Evolutionary conservation across 495 filamentous ascomycete genomes (phyloP).

Genomic region (Sabuloglossum arenarium): DNA sequence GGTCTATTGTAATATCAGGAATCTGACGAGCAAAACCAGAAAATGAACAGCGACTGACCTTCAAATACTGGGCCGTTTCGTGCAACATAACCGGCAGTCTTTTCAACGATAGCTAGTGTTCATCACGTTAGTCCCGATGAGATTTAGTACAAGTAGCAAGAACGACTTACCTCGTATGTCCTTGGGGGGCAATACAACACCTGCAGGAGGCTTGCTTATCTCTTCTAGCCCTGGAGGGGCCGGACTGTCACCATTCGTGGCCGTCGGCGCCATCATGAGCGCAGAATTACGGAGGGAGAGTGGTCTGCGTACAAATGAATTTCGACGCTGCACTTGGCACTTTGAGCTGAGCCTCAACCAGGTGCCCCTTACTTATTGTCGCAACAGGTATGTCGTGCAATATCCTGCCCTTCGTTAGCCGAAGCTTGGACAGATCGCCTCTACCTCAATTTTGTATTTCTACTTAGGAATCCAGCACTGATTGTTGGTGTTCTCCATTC

Average conservation of each 20-base stretch:
- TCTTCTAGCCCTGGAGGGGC: conserved; percentile 24
- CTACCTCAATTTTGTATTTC: neutral
- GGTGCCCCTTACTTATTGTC: neutral
- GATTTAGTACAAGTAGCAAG: neutral
- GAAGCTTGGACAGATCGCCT: conserved; percentile 1
- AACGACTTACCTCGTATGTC: conserved; percentile 43
- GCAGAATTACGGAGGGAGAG: neutral
- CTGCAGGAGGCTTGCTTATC: conserved; percentile 53
- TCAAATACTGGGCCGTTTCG: conserved; percentile 70
- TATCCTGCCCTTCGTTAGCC: neutral
- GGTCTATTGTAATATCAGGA: conserved; percentile 26
- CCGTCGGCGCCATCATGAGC: conserved; percentile 27
- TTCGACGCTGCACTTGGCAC: neutral
- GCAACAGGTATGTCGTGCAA: too few relatives aligned
- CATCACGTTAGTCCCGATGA: neutral
- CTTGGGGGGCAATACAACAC: conserved; percentile 66
- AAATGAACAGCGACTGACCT: conserved; percentile 24
- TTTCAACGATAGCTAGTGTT: conserved; percentile 52
- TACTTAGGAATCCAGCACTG: neutral
- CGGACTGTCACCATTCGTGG: conserved; percentile 34
- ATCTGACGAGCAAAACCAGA: neutral
- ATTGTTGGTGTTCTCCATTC: neutral
- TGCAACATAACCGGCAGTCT: conserved; percentile 86
- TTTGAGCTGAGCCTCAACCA: neutral
- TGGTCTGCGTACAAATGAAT: too few relatives aligned